A percentile compares a stretch with the other conserved stretches of the same genome.
Conservation (phyloP, 2,329 filamentous ascomycete species). For the Rhinocladiella similis region DNA sequence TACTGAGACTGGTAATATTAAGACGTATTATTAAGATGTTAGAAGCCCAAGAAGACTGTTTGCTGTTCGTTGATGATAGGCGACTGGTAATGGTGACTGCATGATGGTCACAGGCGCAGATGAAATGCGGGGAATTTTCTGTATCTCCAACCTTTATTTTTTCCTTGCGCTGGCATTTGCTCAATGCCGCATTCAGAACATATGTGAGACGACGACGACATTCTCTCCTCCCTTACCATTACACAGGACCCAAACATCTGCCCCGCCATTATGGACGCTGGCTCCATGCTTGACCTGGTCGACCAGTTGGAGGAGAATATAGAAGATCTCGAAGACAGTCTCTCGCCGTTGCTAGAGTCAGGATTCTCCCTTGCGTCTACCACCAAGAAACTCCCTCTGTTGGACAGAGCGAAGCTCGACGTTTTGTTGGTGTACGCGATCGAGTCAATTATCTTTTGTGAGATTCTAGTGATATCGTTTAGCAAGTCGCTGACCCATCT, state of each 20-base stretch:
- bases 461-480: slow-evolving; percentile 31
- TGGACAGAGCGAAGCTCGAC: slow-evolving; percentile 93
- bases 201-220: too few species aligned
- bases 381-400: slow-evolving; percentile 78
- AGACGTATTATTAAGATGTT: not conserved
- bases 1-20: too few species aligned
- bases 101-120: not conserved
- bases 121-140: slow-evolving; percentile 1
- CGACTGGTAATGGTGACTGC: not conserved
- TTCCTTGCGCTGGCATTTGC: not conserved
- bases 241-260: not conserved
- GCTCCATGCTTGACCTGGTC: slow-evolving; percentile 60
- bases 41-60: not conserved
- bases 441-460: slow-evolving; percentile 80
- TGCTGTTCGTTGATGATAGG: not conserved
- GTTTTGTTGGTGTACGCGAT: slow-evolving; percentile 85
- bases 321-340: slow-evolving; percentile 71
- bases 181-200: not conserved
- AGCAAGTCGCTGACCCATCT: slow-evolving; percentile 7
- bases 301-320: slow-evolving; percentile 75
- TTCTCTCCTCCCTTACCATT: not conserved
- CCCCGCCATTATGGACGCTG: slow-evolving; percentile 15
- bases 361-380: slow-evolving; percentile 63
- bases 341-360: slow-evolving; percentile 70
- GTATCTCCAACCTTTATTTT: not conserved